Base-by-base conservation (phyloP, 257 asterid genomes). In the Dorcoceras hygrometricum region DNA sequence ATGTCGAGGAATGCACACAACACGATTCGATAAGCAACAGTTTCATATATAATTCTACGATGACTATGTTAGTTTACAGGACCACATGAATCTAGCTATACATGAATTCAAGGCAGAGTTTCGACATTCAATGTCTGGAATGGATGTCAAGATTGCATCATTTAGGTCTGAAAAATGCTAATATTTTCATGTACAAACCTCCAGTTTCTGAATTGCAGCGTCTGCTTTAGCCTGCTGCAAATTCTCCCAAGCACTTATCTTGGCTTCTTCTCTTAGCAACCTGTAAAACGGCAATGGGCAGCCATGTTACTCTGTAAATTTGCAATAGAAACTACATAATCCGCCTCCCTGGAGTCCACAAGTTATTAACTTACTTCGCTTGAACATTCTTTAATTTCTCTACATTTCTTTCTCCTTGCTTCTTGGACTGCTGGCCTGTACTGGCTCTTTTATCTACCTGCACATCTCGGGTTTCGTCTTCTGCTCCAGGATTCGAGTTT, bases 221-320 rank as follows among this genome's bases (percentile, higher is more conserved):
- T 90, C 96, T 23, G 97, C 96, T 78, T 88, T 88, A 27, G 95
- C 97, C 84, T 84, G 88, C 68, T 90, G 97, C 81, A 90, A 78
- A 71, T 90, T 90, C 82, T 87, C 97, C 97, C 97, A 90, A 28
- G 95, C 91, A 64, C 67, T 65, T 61, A 90, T 87, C 76, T 80
- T 90, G 4, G 87, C 91, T 75, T 84, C 95, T 74, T 86, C 95
- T 63, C 91, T 76, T 71, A 77, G 85, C 65, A 84, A 68, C 82
- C 95, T 87, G 82, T 67, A 60, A 14, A 56, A 66, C 2, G 14
- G 22, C 51, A 34, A 18, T 22, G 67, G 46, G n/a, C 32, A 50
- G 11, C 36, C 28, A 63, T 46, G 22, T 23, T 24, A 12, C 25
- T 64, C 68, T 46, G 43, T 55, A 3, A 25, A 46, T 64, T 46